Evolutionary conservation across 495 filamentous ascomycete species (phyloP).

Genomic region (Penicillium crystallinum): DNA sequence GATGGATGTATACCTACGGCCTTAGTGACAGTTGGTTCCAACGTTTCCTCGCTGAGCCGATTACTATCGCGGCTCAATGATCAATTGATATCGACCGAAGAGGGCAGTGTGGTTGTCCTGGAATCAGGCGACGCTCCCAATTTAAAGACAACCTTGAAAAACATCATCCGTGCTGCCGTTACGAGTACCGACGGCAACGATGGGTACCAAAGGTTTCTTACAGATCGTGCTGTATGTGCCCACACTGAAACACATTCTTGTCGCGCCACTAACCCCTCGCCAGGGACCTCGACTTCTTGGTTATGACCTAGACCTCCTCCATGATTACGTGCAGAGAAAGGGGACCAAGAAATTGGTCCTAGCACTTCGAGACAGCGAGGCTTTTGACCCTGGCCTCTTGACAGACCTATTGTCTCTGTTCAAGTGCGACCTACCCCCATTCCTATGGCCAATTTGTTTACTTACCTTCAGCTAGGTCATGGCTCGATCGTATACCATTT

Average conservation of each 20-base stretch:
- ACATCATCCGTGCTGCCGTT: slow-evolving; percentile 67
- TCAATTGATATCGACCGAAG: slow-evolving; percentile 41
- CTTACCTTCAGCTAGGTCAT: slow-evolving; percentile 55
- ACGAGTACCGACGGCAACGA: slow-evolving; percentile 51
- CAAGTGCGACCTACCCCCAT: slow-evolving; percentile 45
- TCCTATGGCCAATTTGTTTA: background rate
- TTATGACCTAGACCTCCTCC: slow-evolving; percentile 83
- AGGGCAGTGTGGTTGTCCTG: slow-evolving; percentile 59
- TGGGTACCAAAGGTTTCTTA: slow-evolving; percentile 39
- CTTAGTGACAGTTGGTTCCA: slow-evolving; percentile 81
- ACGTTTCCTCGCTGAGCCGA: slow-evolving; percentile 69
- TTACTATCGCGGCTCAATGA: slow-evolving; percentile 63
- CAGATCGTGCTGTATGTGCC: slow-evolving; percentile 49
- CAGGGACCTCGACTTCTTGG: slow-evolving; percentile 71
- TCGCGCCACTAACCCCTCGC: slow-evolving; percentile 12
- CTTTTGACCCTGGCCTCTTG: slow-evolving; percentile 75
- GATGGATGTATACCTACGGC: slow-evolving; percentile 64
- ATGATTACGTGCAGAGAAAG: slow-evolving; percentile 55
- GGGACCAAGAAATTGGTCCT: slow-evolving; percentile 61
- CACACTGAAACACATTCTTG: background rate
- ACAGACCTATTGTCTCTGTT: slow-evolving; percentile 74
- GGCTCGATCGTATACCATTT: slow-evolving; percentile 86
- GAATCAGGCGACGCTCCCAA: slow-evolving; percentile 75
- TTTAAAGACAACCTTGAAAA: slow-evolving; percentile 76
- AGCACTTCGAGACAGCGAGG: slow-evolving; percentile 86